phyloP scores from a whole-genome alignment of 2,329 filamentous ascomycete species.

The Pseudopyricularia javanii region DNA sequence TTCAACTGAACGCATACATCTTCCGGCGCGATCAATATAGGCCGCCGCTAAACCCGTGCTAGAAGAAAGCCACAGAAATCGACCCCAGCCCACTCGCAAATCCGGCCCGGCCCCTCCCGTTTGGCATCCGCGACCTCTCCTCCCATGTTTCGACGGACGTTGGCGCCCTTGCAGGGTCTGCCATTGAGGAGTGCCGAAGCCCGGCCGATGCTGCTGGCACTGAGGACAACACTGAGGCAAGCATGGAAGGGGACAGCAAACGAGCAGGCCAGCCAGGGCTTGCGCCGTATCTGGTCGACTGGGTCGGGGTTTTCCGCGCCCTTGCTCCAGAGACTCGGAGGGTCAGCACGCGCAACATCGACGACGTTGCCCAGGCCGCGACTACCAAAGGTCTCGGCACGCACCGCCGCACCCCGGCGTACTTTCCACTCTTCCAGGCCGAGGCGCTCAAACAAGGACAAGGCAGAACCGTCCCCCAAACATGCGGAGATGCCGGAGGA shows the following conservation, averaged over 20 bases:
- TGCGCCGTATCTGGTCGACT: not conserved
- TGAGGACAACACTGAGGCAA: not conserved
- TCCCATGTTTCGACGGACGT: not conserved
- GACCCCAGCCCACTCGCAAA: not conserved
- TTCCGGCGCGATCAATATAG: too few species aligned
- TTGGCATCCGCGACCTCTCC: not conserved
- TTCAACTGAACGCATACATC: too few species aligned
- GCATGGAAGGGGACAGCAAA: not conserved
- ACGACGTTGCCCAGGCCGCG: not conserved
- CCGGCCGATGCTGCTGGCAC: not conserved
- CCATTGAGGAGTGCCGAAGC: not conserved
- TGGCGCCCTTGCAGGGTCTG: not conserved
- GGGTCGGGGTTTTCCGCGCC: not conserved
- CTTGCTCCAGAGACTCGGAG: not conserved
- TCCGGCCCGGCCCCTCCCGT: not conserved
- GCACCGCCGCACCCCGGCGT: constrained; percentile 7
- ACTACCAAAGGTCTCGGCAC: not conserved
- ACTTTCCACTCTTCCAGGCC: constrained; percentile 15
- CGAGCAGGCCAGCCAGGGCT: not conserved
- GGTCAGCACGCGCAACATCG: not conserved
- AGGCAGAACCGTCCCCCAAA: not conserved
- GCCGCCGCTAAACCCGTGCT: too few species aligned
- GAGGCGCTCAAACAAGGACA: constrained; percentile 7
- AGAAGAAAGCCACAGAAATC: not conserved
- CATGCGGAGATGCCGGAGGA: constrained; percentile 7